Conservation (phyloP, 768 basidiomycete genomes). For the Rhodosporidiobolus odoratus region DNA sequence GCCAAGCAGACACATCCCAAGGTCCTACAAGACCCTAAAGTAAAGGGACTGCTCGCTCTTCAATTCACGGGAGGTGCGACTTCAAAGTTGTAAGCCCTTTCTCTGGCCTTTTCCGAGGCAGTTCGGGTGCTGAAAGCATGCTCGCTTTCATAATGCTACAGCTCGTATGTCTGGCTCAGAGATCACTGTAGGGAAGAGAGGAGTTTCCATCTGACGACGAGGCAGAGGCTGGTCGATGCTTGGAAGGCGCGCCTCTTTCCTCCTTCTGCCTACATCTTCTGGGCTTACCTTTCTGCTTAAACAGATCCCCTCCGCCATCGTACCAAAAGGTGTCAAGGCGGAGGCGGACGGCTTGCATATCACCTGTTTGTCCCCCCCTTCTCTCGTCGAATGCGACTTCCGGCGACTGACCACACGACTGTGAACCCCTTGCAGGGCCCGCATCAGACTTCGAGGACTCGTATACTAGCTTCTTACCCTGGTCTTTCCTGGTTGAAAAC, state of each 20-base stretch:
- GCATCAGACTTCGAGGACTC: constrained; percentile 52
- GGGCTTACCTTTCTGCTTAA: not conserved
- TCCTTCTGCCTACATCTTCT: not conserved
- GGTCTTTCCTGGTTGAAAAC: constrained; percentile 71
- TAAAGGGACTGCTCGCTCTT: not conserved
- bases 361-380: constrained; percentile 55
- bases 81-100: not conserved
- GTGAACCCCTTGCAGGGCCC: constrained; percentile 16
- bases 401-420: not conserved
- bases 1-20: no score
- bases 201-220: constrained; percentile 82
- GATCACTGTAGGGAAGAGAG: constrained; percentile 85
- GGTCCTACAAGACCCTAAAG: no score
- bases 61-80: not conserved
- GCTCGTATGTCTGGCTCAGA: constrained; percentile 83
- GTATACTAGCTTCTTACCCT: constrained; percentile 80
- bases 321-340: constrained; percentile 58
- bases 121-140: no score
- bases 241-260: constrained; percentile 57
- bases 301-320: constrained; percentile 71
- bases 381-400: no score
- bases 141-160: constrained; percentile 44
- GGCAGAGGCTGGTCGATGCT: constrained; percentile 81
- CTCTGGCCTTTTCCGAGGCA: not conserved
- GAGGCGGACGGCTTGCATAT: constrained; percentile 65